Base-by-base conservation (phyloP, 306 rosid genomes). In the Acacia confusa region DNA sequence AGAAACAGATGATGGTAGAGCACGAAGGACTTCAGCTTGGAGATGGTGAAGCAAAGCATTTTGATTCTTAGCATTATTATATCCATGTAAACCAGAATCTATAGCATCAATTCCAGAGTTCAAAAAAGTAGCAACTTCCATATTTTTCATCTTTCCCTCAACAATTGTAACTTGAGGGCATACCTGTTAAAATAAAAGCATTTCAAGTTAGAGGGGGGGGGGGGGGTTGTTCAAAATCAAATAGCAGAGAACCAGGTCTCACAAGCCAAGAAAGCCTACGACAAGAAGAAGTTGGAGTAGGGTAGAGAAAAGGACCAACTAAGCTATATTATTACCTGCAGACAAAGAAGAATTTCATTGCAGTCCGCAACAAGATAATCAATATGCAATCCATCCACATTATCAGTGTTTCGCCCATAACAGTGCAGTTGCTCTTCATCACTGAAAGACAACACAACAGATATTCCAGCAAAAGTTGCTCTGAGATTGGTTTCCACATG, bases 401-500 rank as follows among this genome's bases (percentile, higher is more conserved):
- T 79, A 80, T 77, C 83, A 65, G 75, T 76, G 76, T 82, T 70
- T 68, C 79, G 76, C 32, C 77, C 87, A 70, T 48, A 81, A 76
- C 76, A 76, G 70, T 66, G 73, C 17, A 68, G 72, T 84, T 58
- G 81, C 67, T 82, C 88, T 80, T 90, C 95, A 86, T 89, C 90
- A 79, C 81, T 76, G 77, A 90, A 90, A 77, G 92, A 87, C 83
- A 93, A 84, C 15, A 88, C 70, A 52, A 95, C 79, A 76, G 98
- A 95, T 86, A 95, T 74, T 89, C 97, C 98, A 79, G 93, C 88
- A 80, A 92, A 86, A 77, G 91, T 78, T n/a, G 90, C 97, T 75
- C 89, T 92, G 72, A 92, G 86, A 90, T 86, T 93, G 79, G 99
- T 92, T 87, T 95, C 96, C 88, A 90, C 90, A 76, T 90, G 96